phyloP scores from a whole-genome alignment of 2,329 filamentous ascomycete species.

The Hyphodiscus sp. region DNA sequence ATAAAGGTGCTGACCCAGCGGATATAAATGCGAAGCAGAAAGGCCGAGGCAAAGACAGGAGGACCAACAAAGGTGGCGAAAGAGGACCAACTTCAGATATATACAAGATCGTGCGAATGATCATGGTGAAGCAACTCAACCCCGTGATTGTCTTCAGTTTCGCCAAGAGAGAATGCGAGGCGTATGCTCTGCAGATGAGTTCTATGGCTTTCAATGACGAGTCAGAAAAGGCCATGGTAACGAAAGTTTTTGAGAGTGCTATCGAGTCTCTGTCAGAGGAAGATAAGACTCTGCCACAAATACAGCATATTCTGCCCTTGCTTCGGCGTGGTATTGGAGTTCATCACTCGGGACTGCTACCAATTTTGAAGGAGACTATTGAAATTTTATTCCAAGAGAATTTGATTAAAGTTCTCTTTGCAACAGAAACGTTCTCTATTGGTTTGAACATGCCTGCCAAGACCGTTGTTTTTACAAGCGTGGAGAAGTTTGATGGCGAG shows the following conservation, averaged over 20 bases:
- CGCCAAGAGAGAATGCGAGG: constrained; percentile 95
- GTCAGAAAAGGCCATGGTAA: constrained; percentile 89
- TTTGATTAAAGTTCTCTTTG: constrained; percentile 94
- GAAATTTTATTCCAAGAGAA: constrained; percentile 99
- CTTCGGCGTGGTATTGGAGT: constrained; percentile 90
- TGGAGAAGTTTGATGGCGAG: constrained; percentile 89
- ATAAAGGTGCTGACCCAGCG: constrained; percentile 75
- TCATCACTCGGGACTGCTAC: constrained; percentile 90
- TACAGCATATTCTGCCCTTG: constrained; percentile 81
- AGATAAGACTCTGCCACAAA: constrained; percentile 83
- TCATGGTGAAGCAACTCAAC: constrained; percentile 95
- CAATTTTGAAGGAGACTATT: constrained; percentile 96
- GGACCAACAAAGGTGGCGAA: constrained; percentile 78
- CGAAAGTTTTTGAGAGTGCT: constrained; percentile 88
- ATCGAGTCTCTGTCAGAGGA: constrained; percentile 90
- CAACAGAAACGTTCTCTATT: constrained; percentile 97
- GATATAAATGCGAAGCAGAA: constrained; percentile 75
- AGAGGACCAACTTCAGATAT: constrained; percentile 71
- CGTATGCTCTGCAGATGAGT: constrained; percentile 80
- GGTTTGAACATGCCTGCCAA: constrained; percentile 98
- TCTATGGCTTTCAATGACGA: constrained; percentile 92
- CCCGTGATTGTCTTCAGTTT: constrained; percentile 99
- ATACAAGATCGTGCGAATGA: constrained; percentile 97
- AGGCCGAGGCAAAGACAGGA: constrained; percentile 88
- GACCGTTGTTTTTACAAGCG: constrained; percentile 97